Evolutionary conservation across 495 filamentous ascomycete genomes (phyloP).

Genomic region (Hyaloscypha hepaticicola): DNA sequence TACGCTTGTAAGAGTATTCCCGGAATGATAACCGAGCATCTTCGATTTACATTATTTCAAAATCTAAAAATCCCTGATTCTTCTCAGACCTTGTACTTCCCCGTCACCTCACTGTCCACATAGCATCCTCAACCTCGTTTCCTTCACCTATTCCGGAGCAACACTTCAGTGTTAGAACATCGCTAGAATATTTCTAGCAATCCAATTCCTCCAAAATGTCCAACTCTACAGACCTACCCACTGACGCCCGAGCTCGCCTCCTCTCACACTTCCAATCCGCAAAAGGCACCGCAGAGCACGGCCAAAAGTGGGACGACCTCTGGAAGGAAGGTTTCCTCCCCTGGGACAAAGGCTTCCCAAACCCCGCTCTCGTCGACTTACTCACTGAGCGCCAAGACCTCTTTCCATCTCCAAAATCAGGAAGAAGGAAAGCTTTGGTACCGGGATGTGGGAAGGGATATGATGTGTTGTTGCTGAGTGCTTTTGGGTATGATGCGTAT

Average conservation of each 20-base stretch:
- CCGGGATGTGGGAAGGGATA: slow-evolving; percentile 77
- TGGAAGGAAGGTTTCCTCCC: slow-evolving; percentile 63
- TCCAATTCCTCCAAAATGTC: not conserved
- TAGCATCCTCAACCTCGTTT: not conserved
- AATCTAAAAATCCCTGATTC: too few species aligned
- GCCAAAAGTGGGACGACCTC: slow-evolving; percentile 57
- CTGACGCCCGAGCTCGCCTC: slow-evolving; percentile 32
- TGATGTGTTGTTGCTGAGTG: slow-evolving; percentile 69
- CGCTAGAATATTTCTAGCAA: too few species aligned
- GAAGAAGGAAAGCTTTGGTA: slow-evolving; percentile 48
- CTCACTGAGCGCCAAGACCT: slow-evolving; percentile 44
- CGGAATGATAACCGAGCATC: not conserved
- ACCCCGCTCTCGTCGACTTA: slow-evolving; percentile 64
- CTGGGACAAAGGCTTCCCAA: slow-evolving; percentile 67
- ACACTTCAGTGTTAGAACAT: too few species aligned
- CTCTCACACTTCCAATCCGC: slow-evolving; percentile 33
- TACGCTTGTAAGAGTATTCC: not conserved
- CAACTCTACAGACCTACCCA: slow-evolving; percentile 23
- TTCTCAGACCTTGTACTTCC: too few species aligned
- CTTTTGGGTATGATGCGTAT: slow-evolving; percentile 69
- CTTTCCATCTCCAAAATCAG: slow-evolving; percentile 33
- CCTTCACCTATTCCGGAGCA: too few species aligned
- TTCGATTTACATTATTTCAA: too few species aligned
- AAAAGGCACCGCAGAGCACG: slow-evolving; percentile 31
- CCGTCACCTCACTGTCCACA: too few species aligned